Conservation (phyloP, 805 yeast species). For the Kurtzmaniella fragi region DNA sequence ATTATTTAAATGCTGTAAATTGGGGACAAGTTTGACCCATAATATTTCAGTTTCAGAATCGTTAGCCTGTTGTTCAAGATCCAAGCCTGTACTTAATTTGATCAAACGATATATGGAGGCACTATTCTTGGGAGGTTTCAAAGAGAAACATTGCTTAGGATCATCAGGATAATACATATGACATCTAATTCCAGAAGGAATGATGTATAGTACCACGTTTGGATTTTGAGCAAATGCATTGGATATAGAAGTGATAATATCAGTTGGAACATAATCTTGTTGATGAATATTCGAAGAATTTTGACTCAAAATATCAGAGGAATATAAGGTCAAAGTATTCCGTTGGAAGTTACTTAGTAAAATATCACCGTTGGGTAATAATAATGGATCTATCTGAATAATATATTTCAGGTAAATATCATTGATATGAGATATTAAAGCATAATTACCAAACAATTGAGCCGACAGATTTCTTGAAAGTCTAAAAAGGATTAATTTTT, state of each 20-base stretch:
- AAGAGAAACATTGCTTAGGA: slow-evolving; percentile 18
- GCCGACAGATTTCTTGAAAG: slow-evolving; percentile 20
- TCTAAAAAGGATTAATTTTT: slow-evolving; percentile 31
- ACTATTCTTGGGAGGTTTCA: slow-evolving; percentile 18
- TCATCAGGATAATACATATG: slow-evolving; percentile 30
- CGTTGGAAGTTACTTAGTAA: slow-evolving; percentile 25
- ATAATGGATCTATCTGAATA: slow-evolving; percentile 32
- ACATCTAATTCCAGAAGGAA: slow-evolving; percentile 40
- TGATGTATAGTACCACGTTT: slow-evolving; percentile 31
- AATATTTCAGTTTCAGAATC: slow-evolving; percentile 18
- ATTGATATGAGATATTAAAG: slow-evolving; percentile 13
- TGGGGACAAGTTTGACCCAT: slow-evolving; percentile 70
- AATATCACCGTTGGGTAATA: slow-evolving; percentile 35
- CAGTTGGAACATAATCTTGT: slow-evolving; percentile 5
- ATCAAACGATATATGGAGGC: slow-evolving; percentile 26
- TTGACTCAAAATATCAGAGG: slow-evolving; percentile 13
- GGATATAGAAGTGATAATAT: too few species aligned
- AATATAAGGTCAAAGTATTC: slow-evolving; percentile 19
- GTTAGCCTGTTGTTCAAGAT: slow-evolving; percentile 10
- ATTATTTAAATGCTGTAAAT: slow-evolving; percentile 62
- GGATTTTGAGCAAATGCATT: not conserved
- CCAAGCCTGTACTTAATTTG: slow-evolving; percentile 31
- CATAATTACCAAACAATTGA: slow-evolving; percentile 35
- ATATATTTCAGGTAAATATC: slow-evolving; percentile 7
- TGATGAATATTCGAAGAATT: slow-evolving; percentile 3